Conservation (phyloP, 805 yeast genomes). For the Starmerella ratchasimensis region DNA sequence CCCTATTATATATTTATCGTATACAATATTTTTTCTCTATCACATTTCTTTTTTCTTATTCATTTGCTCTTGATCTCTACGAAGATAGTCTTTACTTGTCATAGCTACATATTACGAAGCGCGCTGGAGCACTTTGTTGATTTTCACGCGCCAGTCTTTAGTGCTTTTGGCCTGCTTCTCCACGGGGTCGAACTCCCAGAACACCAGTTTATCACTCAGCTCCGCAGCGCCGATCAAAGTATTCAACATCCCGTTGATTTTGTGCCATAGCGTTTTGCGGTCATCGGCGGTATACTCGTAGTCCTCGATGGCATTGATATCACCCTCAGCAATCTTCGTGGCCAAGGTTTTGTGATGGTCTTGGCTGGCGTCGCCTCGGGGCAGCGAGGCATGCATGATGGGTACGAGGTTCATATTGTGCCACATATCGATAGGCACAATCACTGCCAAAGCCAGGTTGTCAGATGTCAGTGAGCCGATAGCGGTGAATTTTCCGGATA, state of each 20-base stretch:
- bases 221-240: conserved; percentile 17
- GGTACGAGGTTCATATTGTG: conserved; percentile 39
- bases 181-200: conserved; percentile 20
- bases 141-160: conserved; percentile 8
- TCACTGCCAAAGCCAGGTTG: conserved; percentile 36
- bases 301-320: conserved; percentile 28
- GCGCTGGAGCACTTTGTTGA: conserved; percentile 3
- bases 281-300: conserved; percentile 35
- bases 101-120: neutral
- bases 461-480: conserved; percentile 49
- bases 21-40: too few species aligned
- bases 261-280: conserved; percentile 24
- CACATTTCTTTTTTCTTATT: too few species aligned
- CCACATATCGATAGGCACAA: conserved; percentile 13
- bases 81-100: too few species aligned
- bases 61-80: too few species aligned
- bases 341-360: neutral
- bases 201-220: conserved; percentile 6
- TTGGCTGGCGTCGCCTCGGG: neutral
- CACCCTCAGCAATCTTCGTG: neutral
- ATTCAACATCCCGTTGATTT: conserved; percentile 22
- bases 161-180: conserved; percentile 4
- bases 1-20: neutral
- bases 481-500: conserved; percentile 29
- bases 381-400: conserved; percentile 44